Percentiles rank a stretch among this genome's conserved stretches.
These are phyloP conservation scores for Pseudonitzschia pungens DNA, from an alignment of 108 stramenopile species.

Conservation along the genomic window DNA sequence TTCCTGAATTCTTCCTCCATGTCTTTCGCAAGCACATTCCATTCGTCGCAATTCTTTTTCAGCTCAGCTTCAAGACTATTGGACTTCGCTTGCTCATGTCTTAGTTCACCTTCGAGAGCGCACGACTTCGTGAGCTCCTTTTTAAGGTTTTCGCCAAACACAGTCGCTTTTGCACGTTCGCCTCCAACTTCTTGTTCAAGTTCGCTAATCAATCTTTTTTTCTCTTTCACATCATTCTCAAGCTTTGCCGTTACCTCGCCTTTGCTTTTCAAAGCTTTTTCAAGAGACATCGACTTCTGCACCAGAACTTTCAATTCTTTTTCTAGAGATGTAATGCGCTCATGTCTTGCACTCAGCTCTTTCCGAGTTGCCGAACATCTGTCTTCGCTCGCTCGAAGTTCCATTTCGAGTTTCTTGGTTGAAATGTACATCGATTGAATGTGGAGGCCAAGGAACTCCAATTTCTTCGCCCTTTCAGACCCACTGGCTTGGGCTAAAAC, in stretches of 20 bases:
- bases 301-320: constrained; percentile 7
- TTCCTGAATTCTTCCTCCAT: constrained; percentile 17
- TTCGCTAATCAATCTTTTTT: neutral
- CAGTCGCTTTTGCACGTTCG: constrained; percentile 7
- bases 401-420: neutral
- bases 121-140: neutral
- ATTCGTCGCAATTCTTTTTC: constrained; percentile 5
- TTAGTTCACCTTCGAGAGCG: constrained; percentile 12
- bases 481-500: neutral
- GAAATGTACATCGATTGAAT: constrained; percentile 2
- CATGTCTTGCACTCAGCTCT: constrained; percentile 3
- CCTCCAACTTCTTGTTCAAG: constrained; percentile 2
- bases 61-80: neutral
- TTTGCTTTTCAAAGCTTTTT: constrained; percentile 10
- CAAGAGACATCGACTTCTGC: constrained; percentile 7
- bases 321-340: constrained; percentile 13
- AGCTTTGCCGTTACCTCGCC: neutral
- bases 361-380: constrained; percentile 7
- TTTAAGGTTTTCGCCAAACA: constrained; percentile 16
- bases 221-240: neutral
- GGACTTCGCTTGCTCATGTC: constrained; percentile 4
- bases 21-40: constrained; percentile 1
- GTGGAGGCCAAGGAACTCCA: neutral
- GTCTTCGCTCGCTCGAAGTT: constrained; percentile 12
- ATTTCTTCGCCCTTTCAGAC: neutral